Evolutionary conservation across 176 grass and related monocot species (phyloP).

Genomic region (Poa pratensis): DNA sequence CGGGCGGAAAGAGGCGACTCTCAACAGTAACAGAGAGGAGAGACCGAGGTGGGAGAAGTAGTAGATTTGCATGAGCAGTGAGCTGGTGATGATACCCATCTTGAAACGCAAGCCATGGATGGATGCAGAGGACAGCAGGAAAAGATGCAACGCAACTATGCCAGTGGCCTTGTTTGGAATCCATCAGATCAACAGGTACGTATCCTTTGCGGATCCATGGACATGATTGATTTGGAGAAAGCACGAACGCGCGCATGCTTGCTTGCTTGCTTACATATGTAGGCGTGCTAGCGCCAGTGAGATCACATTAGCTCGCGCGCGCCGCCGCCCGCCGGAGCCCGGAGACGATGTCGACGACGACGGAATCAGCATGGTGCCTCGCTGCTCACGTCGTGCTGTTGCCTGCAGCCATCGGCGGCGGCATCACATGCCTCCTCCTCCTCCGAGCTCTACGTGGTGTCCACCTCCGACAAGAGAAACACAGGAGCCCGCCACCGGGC

Average conservation of each 20-base stretch:
- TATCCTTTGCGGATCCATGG: neutral
- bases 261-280: constrained; percentile 2
- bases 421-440: constrained; percentile 1
- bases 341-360: neutral
- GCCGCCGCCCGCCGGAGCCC: neutral
- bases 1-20: too few relatives aligned
- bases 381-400: neutral
- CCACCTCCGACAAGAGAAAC: neutral
- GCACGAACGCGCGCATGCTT: neutral
- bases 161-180: constrained; percentile 10
- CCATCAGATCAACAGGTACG: constrained; percentile 10
- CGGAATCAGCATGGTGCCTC: neutral
- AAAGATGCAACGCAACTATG: constrained; percentile 13
- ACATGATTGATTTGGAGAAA: neutral
- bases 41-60: too few relatives aligned
- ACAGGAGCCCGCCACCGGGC: neutral
- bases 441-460: neutral
- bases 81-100: neutral
- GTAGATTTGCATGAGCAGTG: neutral
- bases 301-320: neutral
- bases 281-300: neutral
- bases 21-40: too few relatives aligned
- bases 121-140: neutral
- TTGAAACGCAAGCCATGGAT: neutral
- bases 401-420: neutral